These are phyloP conservation scores for Mucor lusitanicus DNA, from an alignment of 371 early-diverging fungal species.

Conservation along the genomic window DNA sequence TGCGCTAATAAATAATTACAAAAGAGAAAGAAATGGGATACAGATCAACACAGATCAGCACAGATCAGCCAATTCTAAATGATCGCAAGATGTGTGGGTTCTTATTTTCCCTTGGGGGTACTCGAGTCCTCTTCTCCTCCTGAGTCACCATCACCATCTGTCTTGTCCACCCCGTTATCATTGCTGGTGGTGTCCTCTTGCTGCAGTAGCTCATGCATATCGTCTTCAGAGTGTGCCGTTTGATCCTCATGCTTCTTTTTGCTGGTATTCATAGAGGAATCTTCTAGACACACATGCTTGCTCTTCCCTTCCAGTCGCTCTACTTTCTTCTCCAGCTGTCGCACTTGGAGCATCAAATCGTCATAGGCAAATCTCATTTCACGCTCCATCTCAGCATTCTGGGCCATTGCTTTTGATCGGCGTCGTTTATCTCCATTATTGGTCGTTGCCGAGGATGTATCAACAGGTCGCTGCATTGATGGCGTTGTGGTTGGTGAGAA, in stretches of 20 bases:
- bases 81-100: not conserved
- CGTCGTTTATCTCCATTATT: not conserved
- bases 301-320: constrained; percentile 27
- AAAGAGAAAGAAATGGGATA: not conserved
- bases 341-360: constrained; percentile 31
- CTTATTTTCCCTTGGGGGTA: not conserved
- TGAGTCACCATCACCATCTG: not conserved
- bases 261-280: not conserved
- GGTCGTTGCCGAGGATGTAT: not conserved
- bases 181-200: not conserved
- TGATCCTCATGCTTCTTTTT: not conserved
- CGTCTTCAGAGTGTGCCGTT: not conserved
- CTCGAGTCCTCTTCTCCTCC: not conserved
- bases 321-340: constrained; percentile 38
- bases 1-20: not conserved
- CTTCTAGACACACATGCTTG: not conserved
- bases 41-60: not conserved
- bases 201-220: not conserved
- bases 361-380: constrained; percentile 39
- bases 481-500: too few species aligned
- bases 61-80: not conserved
- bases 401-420: constrained; percentile 2
- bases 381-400: constrained; percentile 24
- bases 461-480: not conserved
- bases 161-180: not conserved